A percentile compares a stretch with the other conserved stretches of the same genome.
Conservation (phyloP, 1,284 basidiomycete genomes). For the Microbotryum intermedium region DNA sequence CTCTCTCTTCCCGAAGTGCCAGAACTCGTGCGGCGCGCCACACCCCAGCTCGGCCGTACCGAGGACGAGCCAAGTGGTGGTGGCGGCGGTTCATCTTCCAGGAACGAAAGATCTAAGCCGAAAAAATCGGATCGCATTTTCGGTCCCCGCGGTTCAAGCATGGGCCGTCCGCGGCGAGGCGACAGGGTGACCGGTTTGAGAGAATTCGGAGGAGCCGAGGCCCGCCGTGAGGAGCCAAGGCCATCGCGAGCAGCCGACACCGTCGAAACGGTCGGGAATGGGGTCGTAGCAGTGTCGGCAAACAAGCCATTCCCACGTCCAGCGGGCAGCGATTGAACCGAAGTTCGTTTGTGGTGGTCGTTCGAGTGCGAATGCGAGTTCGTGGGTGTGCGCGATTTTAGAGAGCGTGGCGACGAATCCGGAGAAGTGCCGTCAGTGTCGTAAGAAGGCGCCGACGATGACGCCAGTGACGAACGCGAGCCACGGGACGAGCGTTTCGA, state of each 20-base stretch:
- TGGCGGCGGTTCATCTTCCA: slow-evolving; percentile 21
- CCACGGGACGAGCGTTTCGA: no score
- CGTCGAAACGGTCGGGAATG: not conserved
- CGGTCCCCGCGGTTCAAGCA: not conserved
- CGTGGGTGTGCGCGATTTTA: no score
- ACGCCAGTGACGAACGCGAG: no score
- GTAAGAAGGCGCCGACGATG: not conserved
- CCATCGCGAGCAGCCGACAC: not conserved
- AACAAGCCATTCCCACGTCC: not conserved
- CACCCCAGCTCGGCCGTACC: no score
- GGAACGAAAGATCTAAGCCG: slow-evolving; percentile 25
- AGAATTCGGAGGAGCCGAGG: not conserved
- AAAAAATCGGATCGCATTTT: slow-evolving; percentile 4
- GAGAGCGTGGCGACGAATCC: not conserved
- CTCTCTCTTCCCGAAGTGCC: no score
- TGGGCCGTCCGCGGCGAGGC: not conserved
- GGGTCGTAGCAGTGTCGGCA: not conserved
- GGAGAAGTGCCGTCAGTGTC: not conserved
- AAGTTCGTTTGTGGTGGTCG: not conserved
- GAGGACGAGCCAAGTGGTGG: not conserved
- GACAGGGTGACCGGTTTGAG: not conserved
- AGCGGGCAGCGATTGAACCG: not conserved
- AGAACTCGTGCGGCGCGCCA: no score
- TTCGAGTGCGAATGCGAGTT: not conserved
- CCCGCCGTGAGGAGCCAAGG: not conserved